Evolutionary conservation across 768 basidiomycete genomes (phyloP), one percentile per base, ranked within the genome.

Genomic region (Leccinum longicurvipes): DNA sequence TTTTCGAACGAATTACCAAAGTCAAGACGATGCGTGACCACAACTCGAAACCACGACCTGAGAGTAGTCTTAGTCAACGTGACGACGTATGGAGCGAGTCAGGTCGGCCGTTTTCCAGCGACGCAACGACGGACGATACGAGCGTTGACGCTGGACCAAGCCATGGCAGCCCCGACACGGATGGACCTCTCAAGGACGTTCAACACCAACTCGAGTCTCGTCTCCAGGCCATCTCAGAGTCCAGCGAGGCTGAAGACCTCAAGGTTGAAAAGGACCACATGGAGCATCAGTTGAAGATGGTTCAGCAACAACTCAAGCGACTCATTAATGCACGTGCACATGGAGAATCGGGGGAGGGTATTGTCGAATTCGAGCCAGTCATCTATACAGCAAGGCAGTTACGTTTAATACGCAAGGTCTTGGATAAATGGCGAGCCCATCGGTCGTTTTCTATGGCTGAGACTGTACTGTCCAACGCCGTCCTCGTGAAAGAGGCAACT

Each of bases 381-480:
- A 82, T 93, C 49, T 97, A 93, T 72, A 79, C 85, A 17, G 91
- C 89, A 24, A 85, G 76, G 66, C 91, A 97, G 66, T 77, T 95
- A 36, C 79, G 90, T 58, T 73, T 95, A 53, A 91, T 94, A 50
- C 81, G 87, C 64, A 89, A 86, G 67, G 90, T 89, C 9, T 70
- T 98, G 61, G 86, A 87, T 60, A 84, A 82, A 62, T 99, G 96
- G 96, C 80, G 91, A 60, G 80, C 84, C 0, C 86, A 91, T 72
- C 78, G 89, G 23, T 81, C 88, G 7, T 94, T 97, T 68, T 89
- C 87, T 1, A 96, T 98, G 91, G 92, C 95, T 1, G 95, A 98
- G 73, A 77, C 81, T 27, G 85, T 94, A 23, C 75, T 98, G 50
- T 86, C 88, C 6, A 87, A 82, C 67, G 95, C 95, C 10, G 86